Percentiles rank a stretch among this genome's conserved stretches.
phyloP scores from a whole-genome alignment of 1,284 basidiomycete genomes.

The Cryptococcus sp. region DNA sequence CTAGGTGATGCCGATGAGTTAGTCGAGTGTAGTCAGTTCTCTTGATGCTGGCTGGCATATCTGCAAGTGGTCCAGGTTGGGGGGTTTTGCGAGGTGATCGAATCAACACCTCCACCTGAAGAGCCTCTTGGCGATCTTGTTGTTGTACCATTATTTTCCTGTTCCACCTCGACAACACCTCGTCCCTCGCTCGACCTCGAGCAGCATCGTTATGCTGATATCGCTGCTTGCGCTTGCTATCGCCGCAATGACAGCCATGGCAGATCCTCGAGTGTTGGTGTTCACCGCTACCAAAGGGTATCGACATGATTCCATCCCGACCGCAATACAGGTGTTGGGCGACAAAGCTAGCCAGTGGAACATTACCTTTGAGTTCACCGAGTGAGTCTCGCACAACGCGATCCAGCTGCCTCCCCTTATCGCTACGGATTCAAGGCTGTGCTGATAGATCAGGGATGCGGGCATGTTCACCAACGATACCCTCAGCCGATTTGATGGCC shows the following conservation, averaged over 20 bases:
- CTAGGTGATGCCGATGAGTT: too few relatives aligned
- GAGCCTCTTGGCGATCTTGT: too few relatives aligned
- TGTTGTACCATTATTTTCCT: too few relatives aligned
- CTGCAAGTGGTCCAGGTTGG: too few relatives aligned
- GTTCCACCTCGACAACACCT: too few relatives aligned
- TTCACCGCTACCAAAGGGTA: slow-evolving; percentile 43
- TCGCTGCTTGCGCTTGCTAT: neutral
- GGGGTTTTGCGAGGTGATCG: too few relatives aligned
- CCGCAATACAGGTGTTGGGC: slow-evolving; percentile 56
- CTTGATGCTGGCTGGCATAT: too few relatives aligned
- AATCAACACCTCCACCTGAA: too few relatives aligned
- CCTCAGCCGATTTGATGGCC: slow-evolving; percentile 57
- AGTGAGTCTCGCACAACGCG: slow-evolving; percentile 37
- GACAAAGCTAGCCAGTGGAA: slow-evolving; percentile 40
- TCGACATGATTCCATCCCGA: slow-evolving; percentile 71
- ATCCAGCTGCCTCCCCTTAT: neutral
- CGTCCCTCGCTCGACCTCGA: too few relatives aligned
- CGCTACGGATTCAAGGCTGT: too few relatives aligned
- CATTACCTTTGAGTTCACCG: slow-evolving; percentile 60
- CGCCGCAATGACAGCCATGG: slow-evolving; percentile 4
- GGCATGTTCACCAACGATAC: slow-evolving; percentile 56
- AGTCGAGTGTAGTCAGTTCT: too few relatives aligned
- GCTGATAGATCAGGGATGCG: slow-evolving; percentile 45
- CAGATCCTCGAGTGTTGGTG: slow-evolving; percentile 32
- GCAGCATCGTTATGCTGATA: too few relatives aligned